Evolutionary conservation across 164 flowering plant species (phyloP).

Genomic region (Pachysandra terminalis): DNA sequence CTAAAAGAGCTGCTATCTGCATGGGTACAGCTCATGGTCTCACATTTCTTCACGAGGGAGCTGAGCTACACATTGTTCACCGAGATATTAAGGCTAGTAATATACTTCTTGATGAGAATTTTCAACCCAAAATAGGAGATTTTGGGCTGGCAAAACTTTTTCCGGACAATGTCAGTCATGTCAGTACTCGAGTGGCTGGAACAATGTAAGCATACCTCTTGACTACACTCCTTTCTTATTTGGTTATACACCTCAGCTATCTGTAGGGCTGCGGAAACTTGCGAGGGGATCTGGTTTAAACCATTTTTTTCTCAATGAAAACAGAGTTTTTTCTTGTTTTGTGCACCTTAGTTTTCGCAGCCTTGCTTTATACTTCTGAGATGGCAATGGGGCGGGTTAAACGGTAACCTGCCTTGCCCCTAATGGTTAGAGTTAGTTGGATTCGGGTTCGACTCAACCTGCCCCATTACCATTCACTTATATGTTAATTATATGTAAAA

Average conservation of each 20-base stretch:
- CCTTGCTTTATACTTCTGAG: background rate
- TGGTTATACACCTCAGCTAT: background rate
- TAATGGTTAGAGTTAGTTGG: too few relatives aligned
- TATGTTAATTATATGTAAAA: too few relatives aligned
- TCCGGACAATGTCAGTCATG: background rate
- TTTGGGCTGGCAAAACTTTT: conserved; percentile 5
- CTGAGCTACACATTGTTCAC: background rate
- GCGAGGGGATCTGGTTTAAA: too few relatives aligned
- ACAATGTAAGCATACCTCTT: background rate
- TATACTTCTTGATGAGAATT: conserved; percentile 1
- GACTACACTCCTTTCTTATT: background rate
- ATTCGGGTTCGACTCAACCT: too few relatives aligned
- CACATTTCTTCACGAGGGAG: conserved; percentile 2
- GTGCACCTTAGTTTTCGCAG: background rate
- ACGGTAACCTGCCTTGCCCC: too few relatives aligned
- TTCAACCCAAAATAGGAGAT: background rate
- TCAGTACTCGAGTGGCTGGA: conserved; percentile 4
- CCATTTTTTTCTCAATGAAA: background rate
- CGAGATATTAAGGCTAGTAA: conserved; percentile 4
- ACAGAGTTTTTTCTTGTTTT: background rate
- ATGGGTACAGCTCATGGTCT: conserved; percentile 3
- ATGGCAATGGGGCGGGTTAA: too few relatives aligned
- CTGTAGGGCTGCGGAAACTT: background rate
- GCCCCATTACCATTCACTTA: too few relatives aligned
- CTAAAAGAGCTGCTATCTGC: conserved; percentile 2